Evolutionary conservation across 2,329 filamentous ascomycete genomes (phyloP), one percentile per base, ranked within the genome.

Genomic region (Aureobasidium namibiae): DNA sequence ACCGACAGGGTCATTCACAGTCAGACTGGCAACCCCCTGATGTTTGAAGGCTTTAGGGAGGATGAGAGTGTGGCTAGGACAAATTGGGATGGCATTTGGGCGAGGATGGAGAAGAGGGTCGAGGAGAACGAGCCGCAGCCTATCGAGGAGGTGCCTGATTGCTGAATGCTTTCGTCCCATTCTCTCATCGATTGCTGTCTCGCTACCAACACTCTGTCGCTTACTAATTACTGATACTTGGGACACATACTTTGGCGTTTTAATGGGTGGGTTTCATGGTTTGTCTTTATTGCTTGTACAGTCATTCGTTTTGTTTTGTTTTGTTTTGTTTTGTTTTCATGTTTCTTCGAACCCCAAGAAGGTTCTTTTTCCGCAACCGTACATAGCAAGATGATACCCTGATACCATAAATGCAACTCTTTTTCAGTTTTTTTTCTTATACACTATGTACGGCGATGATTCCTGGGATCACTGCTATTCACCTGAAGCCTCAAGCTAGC

Each of bases 51-150:
- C 16, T 53, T 46, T n/a, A 23, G 39, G 31, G 54, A 57, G 16
- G 54, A 57, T 1, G 31, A 33, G 16, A 48, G 42, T 10, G 33
- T 57, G 11, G 13, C n/a, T 2, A 39, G 31, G 31, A 46, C 54
- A 16, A 18, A 57, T n/a, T 57, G 54, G 54, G 33, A 57, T 2
- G 54, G 45, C 23, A 57, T 57, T 10, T 57, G 54, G 54, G 31
- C 54, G 14, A 36, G 54, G 6, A 57, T 57, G 54, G 41, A 57
- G 33, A 38, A 16, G 26, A 46, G 54, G 24, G 54, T 57, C 4
- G 41, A 57, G 33, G 42, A 57, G 16, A 57, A 48, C 14, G 11
- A 8, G 16, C 42, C 54, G 3, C n/a, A 29, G 31, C 54, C 54
- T 13, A 29, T 57, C 16, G 54, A 57, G 18, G 54, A 57, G 42